Evolutionary conservation across 306 rosid species (phyloP).

Genomic region (Cotoneaster glaucophyllus): DNA sequence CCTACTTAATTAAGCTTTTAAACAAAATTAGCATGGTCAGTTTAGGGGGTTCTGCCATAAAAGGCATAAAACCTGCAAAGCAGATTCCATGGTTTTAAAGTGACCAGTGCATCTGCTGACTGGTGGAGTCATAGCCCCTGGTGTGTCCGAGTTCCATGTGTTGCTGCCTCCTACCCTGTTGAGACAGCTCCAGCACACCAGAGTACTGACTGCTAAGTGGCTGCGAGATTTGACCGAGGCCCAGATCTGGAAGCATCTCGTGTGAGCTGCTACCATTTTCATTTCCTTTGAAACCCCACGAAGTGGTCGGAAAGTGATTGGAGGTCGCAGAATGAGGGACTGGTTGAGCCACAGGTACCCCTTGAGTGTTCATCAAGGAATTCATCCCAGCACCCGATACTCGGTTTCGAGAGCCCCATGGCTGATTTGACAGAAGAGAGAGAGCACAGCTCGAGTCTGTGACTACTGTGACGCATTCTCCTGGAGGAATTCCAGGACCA

Average conservation of each 20-base stretch:
- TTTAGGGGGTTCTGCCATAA: neutral
- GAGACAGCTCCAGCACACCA: conserved; percentile 46
- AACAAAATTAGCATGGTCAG: neutral
- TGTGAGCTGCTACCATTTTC: conserved; percentile 44
- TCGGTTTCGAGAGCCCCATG: conserved; percentile 72
- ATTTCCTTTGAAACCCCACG: conserved; percentile 63
- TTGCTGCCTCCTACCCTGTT: conserved; percentile 67
- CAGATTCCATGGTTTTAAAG: conserved; percentile 21
- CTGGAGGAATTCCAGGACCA: conserved; percentile 49
- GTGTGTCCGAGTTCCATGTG: conserved; percentile 58
- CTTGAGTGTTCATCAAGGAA: conserved; percentile 44
- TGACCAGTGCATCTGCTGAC: conserved; percentile 65
- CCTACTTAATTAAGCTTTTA: neutral
- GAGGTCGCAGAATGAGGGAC: conserved; percentile 35
- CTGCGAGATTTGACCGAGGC: conserved; percentile 58
- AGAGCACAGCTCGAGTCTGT: conserved; percentile 94
- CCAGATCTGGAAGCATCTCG: conserved; percentile 47
- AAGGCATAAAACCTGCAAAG: neutral
- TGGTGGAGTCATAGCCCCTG: conserved; percentile 35
- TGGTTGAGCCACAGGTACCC: conserved; percentile 49
- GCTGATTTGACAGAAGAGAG: conserved; percentile 99
- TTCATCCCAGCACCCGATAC: conserved; percentile 48
- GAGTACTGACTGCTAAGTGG: conserved; percentile 38
- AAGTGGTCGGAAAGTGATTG: conserved; percentile 43
- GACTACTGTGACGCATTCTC: conserved; percentile 56